A percentile compares a stretch with the other conserved stretches of the same genome.
These are phyloP conservation scores for Rhizopogon vesiculosus DNA, from an alignment of 768 basidiomycete species.

Conservation along the genomic window DNA sequence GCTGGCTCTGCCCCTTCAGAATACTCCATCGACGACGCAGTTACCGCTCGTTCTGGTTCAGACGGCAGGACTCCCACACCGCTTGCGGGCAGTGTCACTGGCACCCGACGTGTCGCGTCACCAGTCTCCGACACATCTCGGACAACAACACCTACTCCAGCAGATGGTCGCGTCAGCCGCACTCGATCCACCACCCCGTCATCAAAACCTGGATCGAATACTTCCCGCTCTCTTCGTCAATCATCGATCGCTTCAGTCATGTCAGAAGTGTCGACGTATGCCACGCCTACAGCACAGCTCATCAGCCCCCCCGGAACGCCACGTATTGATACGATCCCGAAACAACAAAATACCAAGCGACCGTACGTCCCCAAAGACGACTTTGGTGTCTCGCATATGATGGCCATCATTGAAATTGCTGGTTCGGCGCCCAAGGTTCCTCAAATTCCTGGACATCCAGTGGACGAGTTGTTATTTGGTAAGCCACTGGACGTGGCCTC, in stretches of 20 bases:
- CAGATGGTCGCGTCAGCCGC: constrained; percentile 7
- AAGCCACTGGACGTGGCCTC: constrained; percentile 51
- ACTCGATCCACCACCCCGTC: constrained; percentile 21
- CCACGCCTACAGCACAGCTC: constrained; percentile 34
- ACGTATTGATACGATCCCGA: constrained; percentile 17
- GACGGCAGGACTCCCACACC: constrained; percentile 29
- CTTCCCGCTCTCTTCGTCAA: constrained; percentile 40
- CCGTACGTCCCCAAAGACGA: constrained; percentile 67
- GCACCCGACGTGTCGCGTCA: constrained; percentile 16
- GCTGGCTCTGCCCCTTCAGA: constrained; percentile 33
- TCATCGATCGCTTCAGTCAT: constrained; percentile 73
- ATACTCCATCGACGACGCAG: constrained; percentile 49
- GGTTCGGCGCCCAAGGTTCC: constrained; percentile 35
- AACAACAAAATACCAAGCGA: constrained; percentile 35
- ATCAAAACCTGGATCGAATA: constrained; percentile 23
- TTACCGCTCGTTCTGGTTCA: constrained; percentile 3
- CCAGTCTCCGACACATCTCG: constrained; percentile 21
- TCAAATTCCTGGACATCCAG: constrained; percentile 46
- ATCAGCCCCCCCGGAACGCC: constrained; percentile 20
- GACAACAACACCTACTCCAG: constrained; percentile 21
- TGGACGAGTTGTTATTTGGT: constrained; percentile 74
- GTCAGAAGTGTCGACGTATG: constrained; percentile 51
- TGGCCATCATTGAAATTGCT: constrained; percentile 78
- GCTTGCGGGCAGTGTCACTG: constrained; percentile 6
- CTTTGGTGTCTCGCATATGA: constrained; percentile 82